Evolutionary conservation across 2,329 filamentous ascomycete species (phyloP), one percentile per base, ranked within the genome.

Genomic region (Orbilia ellipsospora): DNA sequence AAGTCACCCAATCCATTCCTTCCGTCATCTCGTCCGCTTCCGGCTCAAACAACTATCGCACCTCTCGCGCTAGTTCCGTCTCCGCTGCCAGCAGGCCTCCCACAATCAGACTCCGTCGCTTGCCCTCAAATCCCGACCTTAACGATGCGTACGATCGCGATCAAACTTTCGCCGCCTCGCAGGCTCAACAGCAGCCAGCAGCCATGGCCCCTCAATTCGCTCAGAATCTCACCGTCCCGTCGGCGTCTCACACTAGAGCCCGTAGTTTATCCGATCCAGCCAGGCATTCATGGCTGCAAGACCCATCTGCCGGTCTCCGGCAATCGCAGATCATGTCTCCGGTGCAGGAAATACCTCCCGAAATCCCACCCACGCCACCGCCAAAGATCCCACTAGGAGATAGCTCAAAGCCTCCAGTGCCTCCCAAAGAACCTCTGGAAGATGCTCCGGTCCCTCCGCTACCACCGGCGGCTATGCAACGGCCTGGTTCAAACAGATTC

Each of bases 71-170:
- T 15, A 69, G 59, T 8, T 60, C 31, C 6, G 72, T 75, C 45
- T 75, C 72, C 16, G 57, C 63, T 3, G 31, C 20, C 44, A 75
- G 72, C 50, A 51, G 72, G 2, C 64, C 64, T 4, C 72, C 72
- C n/a, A 75, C 72, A 59, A 75, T 75, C 59, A 66, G 72, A 65
- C 51, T 75, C 40, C 72, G 72, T 13, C 64, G 72, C n/a, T 52
- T 75, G 13, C 64, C 64, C n/a, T 75, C 72, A 16, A 63, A 69
- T 31, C 15, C 45, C 18, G 72, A 75, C 31, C 72, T 75, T n/a
- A 64, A 65, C 50, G 52, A 64, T 62, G 64, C 59, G 18, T 75
- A 68, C 57, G 64, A 57, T 44, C 69, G 48, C 12, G 60, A 50
- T 31, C 60, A 59, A 55, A 36, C 31, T 36, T 36, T 36, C 31